Conservation (phyloP, 768 basidiomycete genomes). For the Pleurotus eryngii region DNA sequence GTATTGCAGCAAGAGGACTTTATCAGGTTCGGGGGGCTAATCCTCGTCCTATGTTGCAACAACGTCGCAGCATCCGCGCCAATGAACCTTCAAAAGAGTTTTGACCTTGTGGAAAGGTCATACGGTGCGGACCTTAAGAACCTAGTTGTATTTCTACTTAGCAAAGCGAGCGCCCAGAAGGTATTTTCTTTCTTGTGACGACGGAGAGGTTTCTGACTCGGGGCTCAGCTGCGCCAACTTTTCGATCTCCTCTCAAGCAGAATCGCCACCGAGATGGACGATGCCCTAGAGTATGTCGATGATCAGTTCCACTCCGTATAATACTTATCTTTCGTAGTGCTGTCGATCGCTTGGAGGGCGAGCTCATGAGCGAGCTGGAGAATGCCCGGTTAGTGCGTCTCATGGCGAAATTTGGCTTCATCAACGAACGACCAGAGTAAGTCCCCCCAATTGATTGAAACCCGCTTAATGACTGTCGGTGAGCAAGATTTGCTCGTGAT, state of each 20-base stretch:
- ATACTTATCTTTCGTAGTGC: constrained; percentile 43
- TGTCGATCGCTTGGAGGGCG: constrained; percentile 76
- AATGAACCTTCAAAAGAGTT: constrained; percentile 63
- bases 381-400: constrained; percentile 89
- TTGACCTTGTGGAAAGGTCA: constrained; percentile 68
- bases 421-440: constrained; percentile 98
- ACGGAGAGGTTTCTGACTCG: neutral
- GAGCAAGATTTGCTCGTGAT: constrained; percentile 85
- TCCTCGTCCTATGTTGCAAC: constrained; percentile 76
- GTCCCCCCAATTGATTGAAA: constrained; percentile 25
- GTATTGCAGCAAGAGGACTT: constrained; percentile 81
- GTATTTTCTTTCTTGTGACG: constrained; percentile 23
- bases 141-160: constrained; percentile 71
- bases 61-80: constrained; percentile 56
- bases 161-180: constrained; percentile 67
- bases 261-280: constrained; percentile 78
- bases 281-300: constrained; percentile 64
- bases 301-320: neutral
- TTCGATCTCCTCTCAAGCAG: constrained; percentile 76
- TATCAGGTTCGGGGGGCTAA: constrained; percentile 76
- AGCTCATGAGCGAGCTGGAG: constrained; percentile 87
- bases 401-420: constrained; percentile 93
- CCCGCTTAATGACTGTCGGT: neutral
- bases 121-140: constrained; percentile 86
- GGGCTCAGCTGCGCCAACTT: constrained; percentile 62